phyloP scores from a whole-genome alignment of 257 asterid genomes.

The Solanum stenotomum region DNA sequence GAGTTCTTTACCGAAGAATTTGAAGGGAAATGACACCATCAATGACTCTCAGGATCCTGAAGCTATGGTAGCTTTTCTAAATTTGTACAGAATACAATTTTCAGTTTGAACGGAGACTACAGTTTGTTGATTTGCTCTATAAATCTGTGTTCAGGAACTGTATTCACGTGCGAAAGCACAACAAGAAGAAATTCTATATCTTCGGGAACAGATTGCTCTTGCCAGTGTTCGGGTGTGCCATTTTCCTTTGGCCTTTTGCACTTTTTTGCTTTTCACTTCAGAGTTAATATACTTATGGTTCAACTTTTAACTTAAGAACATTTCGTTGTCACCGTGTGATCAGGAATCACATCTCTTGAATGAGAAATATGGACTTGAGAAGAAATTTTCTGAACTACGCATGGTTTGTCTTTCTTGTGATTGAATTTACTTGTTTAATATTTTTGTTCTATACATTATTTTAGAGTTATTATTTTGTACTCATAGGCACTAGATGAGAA shows the following conservation, averaged over 20 bases:
- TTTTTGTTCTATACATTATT: background rate
- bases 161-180: conserved; percentile 51
- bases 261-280: background rate
- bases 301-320: conserved; percentile 9
- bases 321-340: conserved; percentile 1
- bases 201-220: conserved; percentile 68
- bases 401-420: conserved; percentile 44
- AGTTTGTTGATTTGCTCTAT: conserved; percentile 5
- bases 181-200: conserved; percentile 59
- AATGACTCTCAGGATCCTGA: conserved; percentile 49
- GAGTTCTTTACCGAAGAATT: conserved; percentile 31
- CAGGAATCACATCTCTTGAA: conserved; percentile 79
- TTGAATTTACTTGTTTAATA: background rate
- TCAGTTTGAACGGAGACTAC: background rate
- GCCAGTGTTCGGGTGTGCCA: conserved; percentile 72
- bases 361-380: conserved; percentile 71
- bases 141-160: conserved; percentile 37
- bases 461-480: background rate
- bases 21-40: conserved; percentile 38
- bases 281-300: background rate
- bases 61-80: conserved; percentile 38
- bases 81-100: conserved; percentile 9
- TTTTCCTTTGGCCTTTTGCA: conserved; percentile 3
- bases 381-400: conserved; percentile 80
- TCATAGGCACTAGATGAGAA: conserved; percentile 89